Conservation (phyloP, 1,284 basidiomycete genomes). For the Mixia osmundae region DNA sequence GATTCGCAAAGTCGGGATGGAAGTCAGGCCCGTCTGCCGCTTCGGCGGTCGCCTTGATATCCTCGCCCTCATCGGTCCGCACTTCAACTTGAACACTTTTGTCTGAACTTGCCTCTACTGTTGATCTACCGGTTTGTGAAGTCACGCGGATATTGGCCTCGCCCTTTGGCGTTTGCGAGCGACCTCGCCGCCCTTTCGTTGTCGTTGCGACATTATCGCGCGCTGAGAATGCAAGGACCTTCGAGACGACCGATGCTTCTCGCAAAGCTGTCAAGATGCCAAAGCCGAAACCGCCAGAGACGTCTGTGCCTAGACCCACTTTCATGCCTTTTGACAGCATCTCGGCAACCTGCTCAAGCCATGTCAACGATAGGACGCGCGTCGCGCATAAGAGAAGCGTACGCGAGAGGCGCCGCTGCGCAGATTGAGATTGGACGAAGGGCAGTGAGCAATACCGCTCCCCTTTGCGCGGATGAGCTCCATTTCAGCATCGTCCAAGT, state of each 20-base stretch:
- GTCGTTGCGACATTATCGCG: conserved; percentile 2
- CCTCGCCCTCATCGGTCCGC: too few relatives aligned
- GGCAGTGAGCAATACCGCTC: conserved; percentile 76
- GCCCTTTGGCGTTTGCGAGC: conserved; percentile 9
- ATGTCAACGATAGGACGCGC: too few relatives aligned
- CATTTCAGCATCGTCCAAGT: conserved; percentile 47
- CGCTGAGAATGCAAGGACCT: conserved; percentile 31
- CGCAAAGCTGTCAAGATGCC: conserved; percentile 66
- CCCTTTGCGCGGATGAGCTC: conserved; percentile 38
- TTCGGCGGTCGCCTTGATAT: background rate
- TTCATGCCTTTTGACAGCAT: too few relatives aligned
- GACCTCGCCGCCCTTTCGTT: conserved; percentile 18
- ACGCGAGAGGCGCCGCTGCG: conserved; percentile 60
- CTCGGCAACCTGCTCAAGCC: too few relatives aligned
- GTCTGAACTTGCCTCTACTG: too few relatives aligned
- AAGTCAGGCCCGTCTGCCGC: background rate
- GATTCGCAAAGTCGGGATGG: conserved; percentile 30
- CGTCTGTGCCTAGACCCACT: conserved; percentile 16
- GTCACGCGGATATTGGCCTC: conserved; percentile 5
- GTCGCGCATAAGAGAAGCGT: too few relatives aligned
- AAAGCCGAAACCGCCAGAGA: conserved; percentile 22
- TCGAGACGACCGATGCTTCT: conserved; percentile 59
- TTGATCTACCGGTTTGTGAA: too few relatives aligned
- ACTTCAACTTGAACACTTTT: too few relatives aligned
- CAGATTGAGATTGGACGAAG: conserved; percentile 71